A percentile compares a stretch with the other conserved stretches of the same genome.
Conservation (phyloP, 768 basidiomycete genomes). For the Daedaleopsis nitida region DNA sequence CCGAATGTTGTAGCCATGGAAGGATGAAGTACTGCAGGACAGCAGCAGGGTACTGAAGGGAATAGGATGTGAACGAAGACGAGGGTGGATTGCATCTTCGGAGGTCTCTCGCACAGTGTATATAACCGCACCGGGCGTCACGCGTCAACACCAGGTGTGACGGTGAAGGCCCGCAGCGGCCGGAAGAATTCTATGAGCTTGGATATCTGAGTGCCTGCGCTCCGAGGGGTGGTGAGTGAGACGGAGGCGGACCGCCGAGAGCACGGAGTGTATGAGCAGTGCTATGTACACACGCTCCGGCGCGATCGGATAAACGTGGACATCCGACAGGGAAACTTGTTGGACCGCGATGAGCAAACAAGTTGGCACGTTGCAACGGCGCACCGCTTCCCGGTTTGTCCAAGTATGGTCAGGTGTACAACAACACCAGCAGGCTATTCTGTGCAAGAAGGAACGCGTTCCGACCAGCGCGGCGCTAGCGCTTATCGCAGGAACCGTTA, state of each 20-base stretch:
- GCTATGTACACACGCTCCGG: neutral
- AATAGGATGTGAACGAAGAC: neutral
- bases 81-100: neutral
- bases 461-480: too few species aligned
- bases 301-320: neutral
- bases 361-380: neutral
- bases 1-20: neutral
- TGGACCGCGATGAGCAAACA: neutral
- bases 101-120: neutral
- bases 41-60: too few species aligned
- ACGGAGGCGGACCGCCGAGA: neutral
- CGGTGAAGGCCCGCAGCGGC: neutral
- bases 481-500: too few species aligned
- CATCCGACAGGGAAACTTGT: neutral
- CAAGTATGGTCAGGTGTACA: too few species aligned
- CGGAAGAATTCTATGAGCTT: neutral
- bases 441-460: too few species aligned
- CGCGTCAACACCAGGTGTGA: neutral
- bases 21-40: too few species aligned
- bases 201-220: neutral
- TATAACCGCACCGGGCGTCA: neutral
- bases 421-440: too few species aligned
- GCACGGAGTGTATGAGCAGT: neutral
- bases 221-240: neutral
- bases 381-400: neutral